Conservation (phyloP, 2,329 filamentous ascomycete genomes). For the Aspergillus clavatus region DNA sequence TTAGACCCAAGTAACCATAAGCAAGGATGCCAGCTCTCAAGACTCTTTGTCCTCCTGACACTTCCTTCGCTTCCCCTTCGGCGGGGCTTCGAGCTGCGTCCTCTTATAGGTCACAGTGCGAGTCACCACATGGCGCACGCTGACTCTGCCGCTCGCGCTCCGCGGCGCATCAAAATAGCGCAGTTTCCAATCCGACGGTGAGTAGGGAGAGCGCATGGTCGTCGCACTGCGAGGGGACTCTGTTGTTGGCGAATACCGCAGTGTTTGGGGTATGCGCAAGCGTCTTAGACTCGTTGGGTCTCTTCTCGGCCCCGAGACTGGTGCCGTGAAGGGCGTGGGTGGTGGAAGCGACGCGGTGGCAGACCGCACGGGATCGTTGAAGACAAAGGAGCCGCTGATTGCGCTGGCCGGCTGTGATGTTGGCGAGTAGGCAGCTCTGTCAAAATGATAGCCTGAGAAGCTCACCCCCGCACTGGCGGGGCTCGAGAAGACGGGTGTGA, state of each 20-base stretch:
- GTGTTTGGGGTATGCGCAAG: constrained; percentile 73
- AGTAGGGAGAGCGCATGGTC: constrained; percentile 67
- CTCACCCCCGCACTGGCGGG: constrained; percentile 57
- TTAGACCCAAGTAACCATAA: neutral
- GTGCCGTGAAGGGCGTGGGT: constrained; percentile 57
- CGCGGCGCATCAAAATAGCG: constrained; percentile 58
- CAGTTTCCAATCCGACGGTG: constrained; percentile 74
- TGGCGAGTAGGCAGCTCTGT: constrained; percentile 27
- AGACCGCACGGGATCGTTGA: constrained; percentile 52
- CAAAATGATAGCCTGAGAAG: constrained; percentile 41
- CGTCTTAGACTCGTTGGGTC: constrained; percentile 55
- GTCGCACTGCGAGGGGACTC: constrained; percentile 66
- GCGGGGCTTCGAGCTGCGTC: constrained; percentile 73
- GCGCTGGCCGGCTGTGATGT: constrained; percentile 39
- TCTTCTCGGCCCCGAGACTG: constrained; percentile 46
- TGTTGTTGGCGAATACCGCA: constrained; percentile 58
- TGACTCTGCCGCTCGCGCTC: constrained; percentile 57
- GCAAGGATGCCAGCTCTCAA: neutral
- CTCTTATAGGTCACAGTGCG: constrained; percentile 84
- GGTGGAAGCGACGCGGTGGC: constrained; percentile 57
- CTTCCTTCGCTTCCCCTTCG: constrained; percentile 88
- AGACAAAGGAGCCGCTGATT: constrained; percentile 43
- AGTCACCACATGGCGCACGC: constrained; percentile 86
- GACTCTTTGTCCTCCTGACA: constrained; percentile 1
- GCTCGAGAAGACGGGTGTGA: constrained; percentile 66